Evolutionary conservation across 1,284 basidiomycete genomes (phyloP).

Genomic region (Puccinia polysora): DNA sequence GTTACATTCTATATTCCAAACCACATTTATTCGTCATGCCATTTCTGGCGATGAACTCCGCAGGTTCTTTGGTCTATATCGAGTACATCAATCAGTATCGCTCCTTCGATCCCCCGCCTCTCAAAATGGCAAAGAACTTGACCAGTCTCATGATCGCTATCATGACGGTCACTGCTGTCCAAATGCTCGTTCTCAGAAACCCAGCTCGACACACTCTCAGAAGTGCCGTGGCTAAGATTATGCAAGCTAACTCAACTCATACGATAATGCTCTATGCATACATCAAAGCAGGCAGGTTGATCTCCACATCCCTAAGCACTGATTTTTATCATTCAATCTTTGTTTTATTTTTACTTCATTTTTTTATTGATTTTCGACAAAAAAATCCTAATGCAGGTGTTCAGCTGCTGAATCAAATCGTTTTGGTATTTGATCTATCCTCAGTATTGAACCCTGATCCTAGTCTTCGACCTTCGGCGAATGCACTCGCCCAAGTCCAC

Average conservation of each 20-base stretch:
- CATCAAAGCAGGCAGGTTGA: constrained; percentile 48
- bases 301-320: too few relatives aligned
- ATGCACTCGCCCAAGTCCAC: constrained; percentile 49
- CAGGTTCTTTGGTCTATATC: constrained; percentile 50
- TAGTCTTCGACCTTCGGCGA: constrained; percentile 46
- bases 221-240: constrained; percentile 49
- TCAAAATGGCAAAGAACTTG: constrained; percentile 50
- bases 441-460: constrained; percentile 5
- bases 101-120: constrained; percentile 50
- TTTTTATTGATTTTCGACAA: not conserved
- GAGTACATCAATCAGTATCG: constrained; percentile 50
- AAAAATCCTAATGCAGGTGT: not conserved
- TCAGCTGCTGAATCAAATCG: constrained; percentile 22
- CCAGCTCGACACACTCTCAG: constrained; percentile 53
- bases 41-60: constrained; percentile 51
- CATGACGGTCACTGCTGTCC: constrained; percentile 51
- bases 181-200: constrained; percentile 53
- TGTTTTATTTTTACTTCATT: constrained; percentile 44
- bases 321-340: too few relatives aligned
- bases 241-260: constrained; percentile 50
- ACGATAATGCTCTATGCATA: constrained; percentile 51
- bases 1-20: constrained; percentile 51
- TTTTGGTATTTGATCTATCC: not conserved
- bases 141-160: constrained; percentile 52
- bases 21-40: constrained; percentile 49